Evolutionary conservation across 2,329 filamentous ascomycete species (phyloP), one percentile per base, ranked within the genome.

Genomic region (Byssochlamys sp.): DNA sequence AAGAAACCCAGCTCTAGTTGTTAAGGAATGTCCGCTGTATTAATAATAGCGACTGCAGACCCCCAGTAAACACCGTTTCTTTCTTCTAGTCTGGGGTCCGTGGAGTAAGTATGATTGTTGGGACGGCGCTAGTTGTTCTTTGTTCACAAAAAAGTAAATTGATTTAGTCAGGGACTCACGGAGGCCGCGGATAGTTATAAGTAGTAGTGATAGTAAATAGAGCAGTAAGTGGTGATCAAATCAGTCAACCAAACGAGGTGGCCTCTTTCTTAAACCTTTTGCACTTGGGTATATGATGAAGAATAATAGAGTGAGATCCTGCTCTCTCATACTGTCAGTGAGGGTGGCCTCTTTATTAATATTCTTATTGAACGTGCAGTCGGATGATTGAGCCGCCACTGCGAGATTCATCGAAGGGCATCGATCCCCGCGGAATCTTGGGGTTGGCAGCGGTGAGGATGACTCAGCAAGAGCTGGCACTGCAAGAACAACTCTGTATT

Each of bases 381-480:
- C 39, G 29, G 6, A 31, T 52, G 25, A 19, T 26, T 45, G 50
- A 35, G 25, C 14, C 24, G 27, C 27, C 4, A 55, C 3, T 25
- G 19, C 3, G 14, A 52, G 53, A 45, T 31, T 1, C 39, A 66
- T 71, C 63, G 71, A 73, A 73, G 59, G 58, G 50, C 57, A 65
- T 73, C 62, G 71, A 73, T 66, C 62, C 63, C 66, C 66, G 63
- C 66, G 61, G 71, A 73, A 73, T 45, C 57, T 26, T 51, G 51
- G 57, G 45, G 26, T 57, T 66, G 62, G 70, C 66, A 65, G 61
- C 55, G 55, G 57, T 58, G 28, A 35, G 1, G 49, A 51, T 51
- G 49, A 51, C 49, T 51, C 27, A 51, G 2, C 49, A 39, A 19
- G 19, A 19, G 19, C 19, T 19, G 19, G 19, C 19, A 19, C 19